Evolutionary conservation across 1,139 yeast genomes (phyloP), one percentile per base, ranked within the genome.

Genomic region (Debaryomyces singareniensis): DNA sequence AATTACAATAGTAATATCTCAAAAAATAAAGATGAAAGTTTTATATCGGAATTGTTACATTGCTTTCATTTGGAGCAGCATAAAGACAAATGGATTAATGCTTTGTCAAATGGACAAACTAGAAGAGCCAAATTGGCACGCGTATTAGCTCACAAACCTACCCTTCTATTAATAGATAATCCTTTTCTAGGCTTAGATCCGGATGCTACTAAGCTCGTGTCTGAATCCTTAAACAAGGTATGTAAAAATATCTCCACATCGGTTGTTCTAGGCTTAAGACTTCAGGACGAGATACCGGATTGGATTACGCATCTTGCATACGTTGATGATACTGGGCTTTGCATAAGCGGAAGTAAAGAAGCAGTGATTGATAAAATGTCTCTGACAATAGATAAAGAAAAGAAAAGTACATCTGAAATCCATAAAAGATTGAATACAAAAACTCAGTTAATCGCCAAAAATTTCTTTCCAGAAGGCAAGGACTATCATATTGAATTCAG

Each of bases 101-200:
- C 93, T 0, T 62, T 91, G 29, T 83, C 95, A 53, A 91, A 91
- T 51, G 98, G 98, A 0, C 98, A 91, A 54, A 77, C 84, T 53
- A 68, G 98, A 42, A 64, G 98, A 29, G 95, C 96, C 0, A 66
- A 96, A 37, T 61, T 91, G 18, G 97, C 96, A 0, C 71, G 73
- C 38, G 75, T 89, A 0, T 48, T 91, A 31, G 67, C 86, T 31
- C 61, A 65, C 32, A 61, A 71, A 29, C 96, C 96, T 0, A 63
- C 64, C 25, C 43, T 87, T 15, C 58, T 87, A 34, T 52, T 89
- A 7, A 68, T 91, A 12, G 97, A 91, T 51, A 97, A 91, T 44
- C 96, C 96, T 5, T 87, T 86, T 47, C 58, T 91, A 27, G 98
- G 98, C 0, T 61, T 91, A 16, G 98, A 91, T 46, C 94, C 95